A percentile compares a stretch with the other conserved stretches of the same genome.
Conservation (phyloP, 169 alveolate species). For the Plasmodium yoelii region DNA sequence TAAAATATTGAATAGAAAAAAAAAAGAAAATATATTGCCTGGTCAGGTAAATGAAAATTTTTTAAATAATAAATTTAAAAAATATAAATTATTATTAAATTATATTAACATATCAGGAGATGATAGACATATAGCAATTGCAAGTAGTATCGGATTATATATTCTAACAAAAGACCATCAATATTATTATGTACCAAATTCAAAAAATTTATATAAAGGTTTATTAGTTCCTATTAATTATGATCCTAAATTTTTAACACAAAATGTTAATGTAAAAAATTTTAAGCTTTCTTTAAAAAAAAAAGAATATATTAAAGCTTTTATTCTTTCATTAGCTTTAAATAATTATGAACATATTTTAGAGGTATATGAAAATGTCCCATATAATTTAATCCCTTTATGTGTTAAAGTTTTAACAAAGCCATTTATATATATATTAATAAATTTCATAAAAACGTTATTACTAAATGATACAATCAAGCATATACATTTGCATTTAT, state of each 20-base stretch:
- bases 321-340: conserved; percentile 86
- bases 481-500: conserved; percentile 75
- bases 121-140: conserved; percentile 78
- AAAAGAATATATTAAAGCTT: conserved; percentile 83
- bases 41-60: conserved; percentile 51
- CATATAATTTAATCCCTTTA: conserved; percentile 75
- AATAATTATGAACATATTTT: conserved; percentile 84
- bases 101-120: conserved; percentile 75
- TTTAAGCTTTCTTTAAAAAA: conserved; percentile 78
- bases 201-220: conserved; percentile 52
- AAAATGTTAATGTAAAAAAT: conserved; percentile 83
- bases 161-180: conserved; percentile 75
- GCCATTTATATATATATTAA: conserved; percentile 65
- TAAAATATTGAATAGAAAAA: conserved; percentile 39
- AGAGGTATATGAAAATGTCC: conserved; percentile 82
- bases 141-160: conserved; percentile 78
- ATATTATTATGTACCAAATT: conserved; percentile 73
- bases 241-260: conserved; percentile 86
- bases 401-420: conserved; percentile 62
- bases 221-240: conserved; percentile 58
- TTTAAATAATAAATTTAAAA: conserved; percentile 40
- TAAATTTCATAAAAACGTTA: conserved; percentile 72
- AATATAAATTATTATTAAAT: conserved; percentile 60
- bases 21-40: conserved; percentile 38
- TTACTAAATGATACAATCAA: conserved; percentile 63